Percentiles rank a stretch among this genome's conserved stretches.
phyloP scores from a whole-genome alignment of 2,329 filamentous ascomycete genomes.

The Pleomassaria siparia region DNA sequence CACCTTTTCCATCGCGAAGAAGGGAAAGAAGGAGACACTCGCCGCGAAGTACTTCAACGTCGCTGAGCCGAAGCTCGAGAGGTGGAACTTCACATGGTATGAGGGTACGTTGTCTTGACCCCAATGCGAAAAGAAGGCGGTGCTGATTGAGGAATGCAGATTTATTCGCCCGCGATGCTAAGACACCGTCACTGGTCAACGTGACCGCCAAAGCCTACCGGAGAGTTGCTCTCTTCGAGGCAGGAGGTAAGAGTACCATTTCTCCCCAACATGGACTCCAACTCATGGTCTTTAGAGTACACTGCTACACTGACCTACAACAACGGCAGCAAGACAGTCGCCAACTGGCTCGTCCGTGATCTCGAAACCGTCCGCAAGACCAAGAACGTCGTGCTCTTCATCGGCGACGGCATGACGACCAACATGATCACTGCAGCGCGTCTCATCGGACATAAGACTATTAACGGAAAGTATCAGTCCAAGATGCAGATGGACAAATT shows the following conservation, averaged over 20 bases:
- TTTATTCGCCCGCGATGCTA: constrained; percentile 72
- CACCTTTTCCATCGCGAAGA: constrained; percentile 71
- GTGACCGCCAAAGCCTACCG: constrained; percentile 80
- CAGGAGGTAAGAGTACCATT: constrained; percentile 52
- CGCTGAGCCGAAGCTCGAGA: constrained; percentile 71
- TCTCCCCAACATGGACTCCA: not conserved
- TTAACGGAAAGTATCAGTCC: constrained; percentile 82
- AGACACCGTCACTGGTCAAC: constrained; percentile 71
- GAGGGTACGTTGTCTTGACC: constrained; percentile 56
- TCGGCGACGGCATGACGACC: constrained; percentile 70
- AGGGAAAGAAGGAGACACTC: constrained; percentile 55
- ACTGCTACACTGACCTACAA: constrained; percentile 76
- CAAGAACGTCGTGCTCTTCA: constrained; percentile 85
- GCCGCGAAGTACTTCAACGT: constrained; percentile 70
- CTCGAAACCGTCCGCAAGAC: constrained; percentile 69
- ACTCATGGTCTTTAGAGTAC: constrained; percentile 55
- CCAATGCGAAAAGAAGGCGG: not conserved
- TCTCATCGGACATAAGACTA: constrained; percentile 75
- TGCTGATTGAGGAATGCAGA: constrained; percentile 46
- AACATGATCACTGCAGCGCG: constrained; percentile 82
- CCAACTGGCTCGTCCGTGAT: constrained; percentile 76
- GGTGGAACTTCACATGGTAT: constrained; percentile 82
- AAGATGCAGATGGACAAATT: constrained; percentile 79
- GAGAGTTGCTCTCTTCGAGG: constrained; percentile 72
- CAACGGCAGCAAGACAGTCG: constrained; percentile 68